phyloP scores from a whole-genome alignment of 192 early-diverging fungal genomes.

The Podila verticillata region DNA sequence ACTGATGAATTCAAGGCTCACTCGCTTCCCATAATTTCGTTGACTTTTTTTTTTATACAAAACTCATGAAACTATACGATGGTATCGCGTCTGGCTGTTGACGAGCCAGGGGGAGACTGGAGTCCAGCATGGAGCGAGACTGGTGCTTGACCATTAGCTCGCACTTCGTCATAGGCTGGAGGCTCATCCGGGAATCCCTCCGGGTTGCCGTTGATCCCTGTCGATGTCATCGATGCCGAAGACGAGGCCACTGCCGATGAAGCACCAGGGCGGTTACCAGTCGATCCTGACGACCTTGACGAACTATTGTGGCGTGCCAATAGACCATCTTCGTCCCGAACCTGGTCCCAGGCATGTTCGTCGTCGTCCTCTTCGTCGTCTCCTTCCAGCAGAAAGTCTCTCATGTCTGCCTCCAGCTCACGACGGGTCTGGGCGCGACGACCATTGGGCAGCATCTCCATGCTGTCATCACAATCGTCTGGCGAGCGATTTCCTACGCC shows the following conservation, averaged over 20 bases:
- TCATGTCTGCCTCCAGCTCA: constrained; percentile 48
- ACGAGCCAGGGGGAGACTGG: neutral
- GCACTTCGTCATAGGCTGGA: constrained; percentile 41
- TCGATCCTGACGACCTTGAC: neutral
- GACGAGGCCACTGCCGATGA: neutral
- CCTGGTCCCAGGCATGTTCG: constrained; percentile 11
- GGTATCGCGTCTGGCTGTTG: neutral
- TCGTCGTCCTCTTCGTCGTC: constrained; percentile 41
- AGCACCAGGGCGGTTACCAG: neutral
- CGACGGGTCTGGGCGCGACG: constrained; percentile 39
- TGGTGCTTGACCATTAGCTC: constrained; percentile 13
- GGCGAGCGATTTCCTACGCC: constrained; percentile 1
- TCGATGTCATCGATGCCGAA: neutral
- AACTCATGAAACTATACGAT: too few species aligned
- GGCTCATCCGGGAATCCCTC: constrained; percentile 38
- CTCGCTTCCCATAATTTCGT: too few species aligned
- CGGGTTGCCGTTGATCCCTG: neutral
- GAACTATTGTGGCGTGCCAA: constrained; percentile 21
- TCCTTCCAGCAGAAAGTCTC: constrained; percentile 41
- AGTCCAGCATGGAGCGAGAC: constrained; percentile 27
- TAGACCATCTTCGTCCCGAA: constrained; percentile 42
- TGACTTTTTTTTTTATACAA: too few species aligned
- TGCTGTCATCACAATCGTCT: constrained; percentile 32
- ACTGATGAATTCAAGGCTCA: too few species aligned
- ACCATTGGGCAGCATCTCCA: constrained; percentile 50